A percentile compares a stretch with the other conserved stretches of the same genome.
These are phyloP conservation scores for Acanthamoeba sp. DNA, from an alignment of 208 protist species.

Conservation along the genomic window DNA sequence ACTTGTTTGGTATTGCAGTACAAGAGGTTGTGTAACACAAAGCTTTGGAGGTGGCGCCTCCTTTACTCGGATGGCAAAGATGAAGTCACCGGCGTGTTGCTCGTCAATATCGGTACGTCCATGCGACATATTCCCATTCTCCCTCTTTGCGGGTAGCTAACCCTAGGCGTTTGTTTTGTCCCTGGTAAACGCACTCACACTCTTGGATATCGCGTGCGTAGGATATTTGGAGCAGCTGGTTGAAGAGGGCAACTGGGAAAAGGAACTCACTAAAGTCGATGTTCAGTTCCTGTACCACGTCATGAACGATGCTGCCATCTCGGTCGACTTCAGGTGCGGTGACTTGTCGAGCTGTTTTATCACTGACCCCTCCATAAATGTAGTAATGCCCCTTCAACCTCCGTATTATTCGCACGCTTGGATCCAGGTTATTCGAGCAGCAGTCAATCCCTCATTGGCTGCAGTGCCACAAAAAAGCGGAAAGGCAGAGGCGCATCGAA, in stretches of 20 bases:
- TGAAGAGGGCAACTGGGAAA: not conserved
- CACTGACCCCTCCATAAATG: not conserved
- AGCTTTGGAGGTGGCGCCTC: conserved; percentile 55
- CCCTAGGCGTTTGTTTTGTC: not conserved
- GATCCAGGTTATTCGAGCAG: conserved; percentile 7
- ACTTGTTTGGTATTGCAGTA: not conserved
- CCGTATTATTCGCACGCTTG: too few relatives aligned
- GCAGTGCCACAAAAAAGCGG: not conserved
- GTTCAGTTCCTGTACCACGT: conserved; percentile 26
- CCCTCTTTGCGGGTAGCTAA: not conserved
- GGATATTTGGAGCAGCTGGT: conserved; percentile 45
- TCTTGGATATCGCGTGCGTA: too few relatives aligned
- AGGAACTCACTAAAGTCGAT: conserved; percentile 46
- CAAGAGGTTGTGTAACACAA: conserved; percentile 54
- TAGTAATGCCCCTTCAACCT: too few relatives aligned
- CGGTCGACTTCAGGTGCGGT: not conserved
- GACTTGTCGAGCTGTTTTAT: not conserved
- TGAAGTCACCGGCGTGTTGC: conserved; percentile 43
- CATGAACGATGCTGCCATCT: not conserved
- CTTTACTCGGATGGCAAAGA: conserved; percentile 56
- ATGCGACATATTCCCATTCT: not conserved
- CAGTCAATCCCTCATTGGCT: conserved; percentile 59
- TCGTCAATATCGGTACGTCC: conserved; percentile 19
- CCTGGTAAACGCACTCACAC: too few relatives aligned
- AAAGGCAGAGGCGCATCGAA: conserved; percentile 18